phyloP scores from a whole-genome alignment of 495 filamentous ascomycete species.

The Penicillium odoratum region DNA sequence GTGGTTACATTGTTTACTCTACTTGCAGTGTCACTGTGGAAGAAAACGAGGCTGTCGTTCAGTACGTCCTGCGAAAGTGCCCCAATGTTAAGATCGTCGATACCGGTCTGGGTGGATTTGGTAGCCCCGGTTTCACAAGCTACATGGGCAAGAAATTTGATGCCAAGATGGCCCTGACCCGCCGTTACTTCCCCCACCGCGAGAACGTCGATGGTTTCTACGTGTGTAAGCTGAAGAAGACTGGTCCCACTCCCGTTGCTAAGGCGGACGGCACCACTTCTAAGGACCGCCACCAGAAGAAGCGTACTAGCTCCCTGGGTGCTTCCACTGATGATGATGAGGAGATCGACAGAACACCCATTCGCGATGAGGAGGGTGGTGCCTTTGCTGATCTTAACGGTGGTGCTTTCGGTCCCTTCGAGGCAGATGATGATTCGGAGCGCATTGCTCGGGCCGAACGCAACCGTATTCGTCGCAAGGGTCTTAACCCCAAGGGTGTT shows the following conservation, averaged over 20 bases:
- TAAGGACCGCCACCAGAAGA: conserved; percentile 17
- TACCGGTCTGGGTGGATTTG: conserved; percentile 84
- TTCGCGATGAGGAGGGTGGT: conserved; percentile 43
- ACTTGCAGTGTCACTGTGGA: conserved; percentile 91
- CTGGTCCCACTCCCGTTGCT: conserved; percentile 65
- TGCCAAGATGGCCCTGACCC: conserved; percentile 77
- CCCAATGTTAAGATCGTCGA: conserved; percentile 93
- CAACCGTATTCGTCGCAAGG: conserved; percentile 62
- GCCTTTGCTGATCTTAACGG: conserved; percentile 31
- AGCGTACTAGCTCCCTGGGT: conserved; percentile 20
- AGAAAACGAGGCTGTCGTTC: conserved; percentile 91
- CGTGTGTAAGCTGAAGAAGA: conserved; percentile 95
- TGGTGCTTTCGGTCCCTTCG: conserved; percentile 63
- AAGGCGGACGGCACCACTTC: conserved; percentile 32
- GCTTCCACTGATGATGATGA: conserved; percentile 22
- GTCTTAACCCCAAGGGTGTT: conserved; percentile 62
- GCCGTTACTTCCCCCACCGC: conserved; percentile 89
- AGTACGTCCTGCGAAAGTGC: conserved; percentile 85
- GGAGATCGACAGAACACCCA: conserved; percentile 49
- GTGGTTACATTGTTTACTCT: conserved; percentile 92
- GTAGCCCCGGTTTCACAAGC: conserved; percentile 82
- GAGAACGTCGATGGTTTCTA: conserved; percentile 99
- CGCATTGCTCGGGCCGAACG: conserved; percentile 61
- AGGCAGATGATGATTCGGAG: conserved; percentile 61
- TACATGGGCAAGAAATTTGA: conserved; percentile 90